Conservation (phyloP, 495 filamentous ascomycete genomes). For the Penicillium daleae region DNA sequence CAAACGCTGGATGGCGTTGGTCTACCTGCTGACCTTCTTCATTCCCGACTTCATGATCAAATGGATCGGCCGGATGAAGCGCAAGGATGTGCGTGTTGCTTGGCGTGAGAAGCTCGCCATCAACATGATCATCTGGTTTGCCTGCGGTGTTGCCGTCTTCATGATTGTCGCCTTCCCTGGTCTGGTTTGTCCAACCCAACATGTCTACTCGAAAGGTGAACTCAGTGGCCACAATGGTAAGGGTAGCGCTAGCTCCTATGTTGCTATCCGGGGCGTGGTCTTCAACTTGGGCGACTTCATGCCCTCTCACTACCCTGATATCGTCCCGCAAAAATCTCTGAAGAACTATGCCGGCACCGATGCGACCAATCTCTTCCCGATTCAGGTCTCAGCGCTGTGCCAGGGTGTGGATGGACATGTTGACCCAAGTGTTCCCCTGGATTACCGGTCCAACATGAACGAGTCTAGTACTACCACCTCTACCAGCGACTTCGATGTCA, state of each 20-base stretch:
- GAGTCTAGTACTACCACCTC: constrained; percentile 64
- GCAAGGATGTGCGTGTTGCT: constrained; percentile 89
- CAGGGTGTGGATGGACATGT: constrained; percentile 70
- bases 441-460: constrained; percentile 76
- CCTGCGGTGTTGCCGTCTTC: constrained; percentile 78
- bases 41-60: constrained; percentile 85
- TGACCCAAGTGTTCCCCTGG: constrained; percentile 73
- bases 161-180: constrained; percentile 86
- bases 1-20: constrained; percentile 90
- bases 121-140: constrained; percentile 96
- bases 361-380: constrained; percentile 84
- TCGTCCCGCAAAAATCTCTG: constrained; percentile 68
- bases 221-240: constrained; percentile 76
- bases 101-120: constrained; percentile 99
- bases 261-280: constrained; percentile 86
- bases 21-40: constrained; percentile 82
- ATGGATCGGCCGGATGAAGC: constrained; percentile 79
- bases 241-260: constrained; percentile 61
- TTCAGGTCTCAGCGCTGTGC: constrained; percentile 93
- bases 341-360: constrained; percentile 84
- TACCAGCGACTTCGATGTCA: constrained; percentile 68
- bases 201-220: constrained; percentile 82
- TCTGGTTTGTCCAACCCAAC: constrained; percentile 87
- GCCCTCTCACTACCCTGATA: constrained; percentile 77
- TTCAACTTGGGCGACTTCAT: constrained; percentile 79